Base-by-base conservation (phyloP, 129 eudicot species). In the Tagetes erecta region DNA sequence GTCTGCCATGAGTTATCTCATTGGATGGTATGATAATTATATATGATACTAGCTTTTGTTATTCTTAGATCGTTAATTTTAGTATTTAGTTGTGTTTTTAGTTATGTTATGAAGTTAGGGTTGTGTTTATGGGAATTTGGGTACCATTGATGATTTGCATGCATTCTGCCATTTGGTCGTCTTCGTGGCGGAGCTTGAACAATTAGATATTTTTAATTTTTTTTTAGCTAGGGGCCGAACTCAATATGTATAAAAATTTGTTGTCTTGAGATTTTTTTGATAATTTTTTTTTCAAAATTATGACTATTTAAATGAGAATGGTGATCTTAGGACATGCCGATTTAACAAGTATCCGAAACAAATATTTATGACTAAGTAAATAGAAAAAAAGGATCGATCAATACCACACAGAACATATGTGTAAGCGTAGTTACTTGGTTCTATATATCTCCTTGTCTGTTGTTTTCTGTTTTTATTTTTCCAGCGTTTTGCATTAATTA, bases 1-100 rank as follows among this genome's bases (percentile, higher is more conserved):
- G 51, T 55, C 83, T 30, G 96, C 96, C 27, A 81, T 95, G 73
- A 97, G 94, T 1, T 95, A 95, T 66, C 97, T 95, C 80, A 95
- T 95, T 75, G 99, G 99, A 59, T 95, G 97, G 99, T 95, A 83
- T 20, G 27, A 20, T 20, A 20, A 20, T 20, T 20, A 20, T 20
- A 20, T 20, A 20, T 20, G 27, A 20, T 20, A 20, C 27, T 20
- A 20, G 27, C 27, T 20, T 20, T 20, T 20, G 27, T 20, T 20
- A 20, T 20, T 20, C 27, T 20, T 74, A 36, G 37, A 57, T 63
- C 49, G 78, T 74, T 42, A 30, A 20, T 14, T 69, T 57, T 36
- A 49, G 59, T 65, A 30, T 3, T 75, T 34, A 7, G 9, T 12
- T 39, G 11, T 13, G 50, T 38, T 59, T 58, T 30, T 57, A 2